Evolutionary conservation across 78 protist genomes (phyloP), one percentile per base, ranked within the genome.

Genomic region (Dictyostelium intermedium): DNA sequence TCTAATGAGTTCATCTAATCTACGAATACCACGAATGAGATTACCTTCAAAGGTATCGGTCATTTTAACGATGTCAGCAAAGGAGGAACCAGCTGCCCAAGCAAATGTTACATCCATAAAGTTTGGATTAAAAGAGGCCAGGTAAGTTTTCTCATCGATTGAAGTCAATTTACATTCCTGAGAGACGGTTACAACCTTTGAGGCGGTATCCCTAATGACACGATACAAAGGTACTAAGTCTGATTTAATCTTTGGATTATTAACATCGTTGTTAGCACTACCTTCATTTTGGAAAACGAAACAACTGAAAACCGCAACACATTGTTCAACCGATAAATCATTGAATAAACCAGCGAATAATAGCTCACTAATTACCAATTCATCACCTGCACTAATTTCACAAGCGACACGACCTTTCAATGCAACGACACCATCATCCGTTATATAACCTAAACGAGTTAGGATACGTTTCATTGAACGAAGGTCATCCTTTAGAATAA

Each of bases 21-120:
- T 25, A 23, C 97, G 72, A 78, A 98, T 87, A 60, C 82, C 61
- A 16, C 99, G 82, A 39, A 99, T 95, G 34, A 99, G 84, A 76
- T 85, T 83, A 60, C 99, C 99, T 80, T 99, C 99, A 41, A 98
- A 99, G 18, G 97, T 84, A 2, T 97, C 97, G 35, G 99, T 98
- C 97, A 91, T 86, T 37, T 91, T 81, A 78, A 95, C 91, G 34
- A 99, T 41, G 5, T 97, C 99, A 3, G 83, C 53, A 63, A 99
- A 99, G 32, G 94, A 82, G 27, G 96, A 81, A 23, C 99, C 99
- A 30, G 41, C 23, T 5, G 95, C 89, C 92, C 96, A 94, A 18
- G 94, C 83, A 34, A 61, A 87, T 5, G 83, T 23, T 4, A 98
- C 84, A 30, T 96, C 97, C 93, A 98, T 92, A 77, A 98, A 79